Conservation (phyloP, 495 filamentous ascomycete genomes). For the Penicillium robsamsonii region DNA sequence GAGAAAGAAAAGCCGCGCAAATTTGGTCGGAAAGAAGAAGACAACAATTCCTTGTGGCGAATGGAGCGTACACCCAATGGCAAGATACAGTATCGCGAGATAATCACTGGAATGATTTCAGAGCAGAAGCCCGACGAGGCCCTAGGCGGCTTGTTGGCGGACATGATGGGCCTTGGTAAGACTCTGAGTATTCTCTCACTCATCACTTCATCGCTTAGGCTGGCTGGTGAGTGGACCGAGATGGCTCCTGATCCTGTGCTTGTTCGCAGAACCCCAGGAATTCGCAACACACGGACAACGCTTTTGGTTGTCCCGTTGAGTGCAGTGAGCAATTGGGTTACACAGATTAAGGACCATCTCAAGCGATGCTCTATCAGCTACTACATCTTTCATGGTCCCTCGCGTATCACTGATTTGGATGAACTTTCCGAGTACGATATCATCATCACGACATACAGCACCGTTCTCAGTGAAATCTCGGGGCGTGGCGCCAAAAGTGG, state of each 20-base stretch:
- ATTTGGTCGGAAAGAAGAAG: slow-evolving; percentile 53
- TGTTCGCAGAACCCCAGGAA: slow-evolving; percentile 42
- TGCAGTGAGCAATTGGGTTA: slow-evolving; percentile 87
- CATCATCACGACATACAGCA: slow-evolving; percentile 88
- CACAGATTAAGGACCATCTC: slow-evolving; percentile 82
- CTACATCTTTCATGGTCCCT: slow-evolving; percentile 82
- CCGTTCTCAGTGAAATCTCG: slow-evolving; percentile 74
- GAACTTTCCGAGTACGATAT: slow-evolving; percentile 73
- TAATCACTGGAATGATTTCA: slow-evolving; percentile 72
- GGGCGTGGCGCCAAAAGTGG: slow-evolving; percentile 58
- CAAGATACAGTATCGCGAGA: slow-evolving; percentile 64
- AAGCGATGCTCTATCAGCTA: slow-evolving; percentile 57
- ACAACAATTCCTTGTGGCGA: slow-evolving; percentile 75
- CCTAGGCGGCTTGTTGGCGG: slow-evolving; percentile 86
- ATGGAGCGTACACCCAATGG: slow-evolving; percentile 51
- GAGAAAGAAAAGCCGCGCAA: slow-evolving; percentile 67
- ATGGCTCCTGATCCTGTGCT: slow-evolving; percentile 28
- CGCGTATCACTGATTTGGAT: slow-evolving; percentile 62
- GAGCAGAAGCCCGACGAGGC: slow-evolving; percentile 64
- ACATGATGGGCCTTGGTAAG: slow-evolving; percentile 98
- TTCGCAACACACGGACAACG: slow-evolving; percentile 71
- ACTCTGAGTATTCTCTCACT: slow-evolving; percentile 86
- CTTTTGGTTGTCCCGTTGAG: slow-evolving; percentile 88
- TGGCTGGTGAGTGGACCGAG: slow-evolving; percentile 55
- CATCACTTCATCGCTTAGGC: slow-evolving; percentile 57